Evolutionary conservation across 1,284 basidiomycete species (phyloP).

Genomic region (Athelia sp.): DNA sequence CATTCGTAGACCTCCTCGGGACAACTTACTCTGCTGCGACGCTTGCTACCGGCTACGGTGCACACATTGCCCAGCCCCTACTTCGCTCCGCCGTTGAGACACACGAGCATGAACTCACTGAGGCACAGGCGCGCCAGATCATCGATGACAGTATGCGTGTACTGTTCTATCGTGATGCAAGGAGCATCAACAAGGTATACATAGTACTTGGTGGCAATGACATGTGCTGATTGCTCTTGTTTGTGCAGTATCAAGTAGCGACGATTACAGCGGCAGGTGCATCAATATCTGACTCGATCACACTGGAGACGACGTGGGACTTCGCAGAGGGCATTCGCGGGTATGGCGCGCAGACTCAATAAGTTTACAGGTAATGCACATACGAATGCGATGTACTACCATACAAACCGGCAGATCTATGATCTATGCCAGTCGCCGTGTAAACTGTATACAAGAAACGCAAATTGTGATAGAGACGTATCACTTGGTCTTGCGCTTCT

Average conservation of each 20-base stretch:
- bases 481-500: conserved; percentile 19
- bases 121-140: conserved; percentile 77
- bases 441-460: no score
- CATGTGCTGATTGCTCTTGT: background rate
- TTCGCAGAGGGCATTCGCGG: conserved; percentile 93
- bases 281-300: conserved; percentile 76
- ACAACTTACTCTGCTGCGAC: conserved; percentile 95
- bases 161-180: conserved; percentile 94
- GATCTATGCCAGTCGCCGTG: background rate
- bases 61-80: conserved; percentile 90
- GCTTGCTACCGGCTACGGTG: conserved; percentile 95
- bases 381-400: background rate
- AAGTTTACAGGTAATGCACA: background rate
- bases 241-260: conserved; percentile 88
- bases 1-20: conserved; percentile 95
- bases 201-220: background rate
- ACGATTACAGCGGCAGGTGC: conserved; percentile 80
- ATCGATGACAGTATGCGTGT: conserved; percentile 90
- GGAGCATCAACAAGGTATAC: conserved; percentile 89
- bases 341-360: conserved; percentile 48
- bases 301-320: conserved; percentile 79
- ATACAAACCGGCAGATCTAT: background rate
- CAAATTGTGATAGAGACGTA: background rate
- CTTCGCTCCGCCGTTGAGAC: conserved; percentile 90
- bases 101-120: conserved; percentile 67